Conservation (phyloP, 2,329 filamentous ascomycete genomes). For the Dothideomycetes sp. region DNA sequence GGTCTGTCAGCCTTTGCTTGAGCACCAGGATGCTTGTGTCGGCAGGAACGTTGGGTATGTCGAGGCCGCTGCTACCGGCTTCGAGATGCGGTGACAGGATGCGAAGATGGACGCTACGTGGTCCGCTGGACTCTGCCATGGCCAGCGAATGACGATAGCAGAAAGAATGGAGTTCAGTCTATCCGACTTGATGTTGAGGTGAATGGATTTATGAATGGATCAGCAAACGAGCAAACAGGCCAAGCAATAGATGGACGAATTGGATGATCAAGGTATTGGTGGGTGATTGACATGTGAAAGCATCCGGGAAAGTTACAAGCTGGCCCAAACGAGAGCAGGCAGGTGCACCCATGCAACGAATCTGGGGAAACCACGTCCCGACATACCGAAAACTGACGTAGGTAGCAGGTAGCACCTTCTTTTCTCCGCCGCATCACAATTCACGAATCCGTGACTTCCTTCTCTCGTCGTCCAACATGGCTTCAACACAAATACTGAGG, state of each 20-base stretch:
- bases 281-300: not conserved
- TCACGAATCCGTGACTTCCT: too few species aligned
- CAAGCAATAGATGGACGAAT: too few species aligned
- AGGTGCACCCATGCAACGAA: not conserved
- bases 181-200: not conserved
- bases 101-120: slow-evolving; percentile 10
- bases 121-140: not conserved
- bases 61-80: slow-evolving; percentile 6
- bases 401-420: not conserved
- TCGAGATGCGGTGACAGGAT: slow-evolving; percentile 14
- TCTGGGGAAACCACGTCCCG: not conserved
- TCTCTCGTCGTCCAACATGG: slow-evolving; percentile 1
- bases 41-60: slow-evolving; percentile 18
- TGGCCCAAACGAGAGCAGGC: too few species aligned
- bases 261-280: not conserved
- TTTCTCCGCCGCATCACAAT: too few species aligned
- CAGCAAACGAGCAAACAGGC: too few species aligned
- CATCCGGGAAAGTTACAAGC: not conserved
- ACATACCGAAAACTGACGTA: not conserved
- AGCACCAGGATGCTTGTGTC: slow-evolving; percentile 42
- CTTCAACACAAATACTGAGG: slow-evolving; percentile 5
- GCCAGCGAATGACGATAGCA: not conserved
- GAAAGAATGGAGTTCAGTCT: too few species aligned
- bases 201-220: not conserved
- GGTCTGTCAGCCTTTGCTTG: slow-evolving; percentile 43